Evolutionary conservation across 2,329 filamentous ascomycete species (phyloP).

Genomic region (Neonectria magnoliae): DNA sequence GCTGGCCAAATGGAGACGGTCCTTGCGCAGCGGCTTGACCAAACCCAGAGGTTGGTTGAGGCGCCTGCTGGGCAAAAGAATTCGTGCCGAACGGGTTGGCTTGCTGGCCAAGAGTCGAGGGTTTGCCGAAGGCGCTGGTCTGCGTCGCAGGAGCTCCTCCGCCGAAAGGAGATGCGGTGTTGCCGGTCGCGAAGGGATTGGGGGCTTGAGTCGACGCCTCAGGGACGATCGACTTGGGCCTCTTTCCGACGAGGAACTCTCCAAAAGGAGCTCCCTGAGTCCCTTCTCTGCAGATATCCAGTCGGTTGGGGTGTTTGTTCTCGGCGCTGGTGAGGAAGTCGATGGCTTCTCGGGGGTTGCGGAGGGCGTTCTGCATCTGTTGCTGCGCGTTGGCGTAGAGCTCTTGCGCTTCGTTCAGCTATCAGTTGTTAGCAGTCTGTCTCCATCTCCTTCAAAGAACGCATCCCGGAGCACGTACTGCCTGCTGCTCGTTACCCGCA

Average conservation of each 20-base stretch:
- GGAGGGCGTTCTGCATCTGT: conserved; percentile 77
- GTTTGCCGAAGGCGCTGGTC: conserved; percentile 45
- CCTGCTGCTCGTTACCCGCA: conserved; percentile 66
- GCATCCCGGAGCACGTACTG: conserved; percentile 51
- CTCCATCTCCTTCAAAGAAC: background rate
- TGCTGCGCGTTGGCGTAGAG: conserved; percentile 72
- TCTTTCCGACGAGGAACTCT: conserved; percentile 55
- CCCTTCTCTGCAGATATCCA: conserved; percentile 67
- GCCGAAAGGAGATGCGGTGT: conserved; percentile 45
- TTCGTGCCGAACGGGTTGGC: conserved; percentile 43
- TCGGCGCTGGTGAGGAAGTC: conserved; percentile 73
- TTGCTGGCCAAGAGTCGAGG: conserved; percentile 56
- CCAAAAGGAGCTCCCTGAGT: conserved; percentile 56
- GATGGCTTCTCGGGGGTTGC: conserved; percentile 76
- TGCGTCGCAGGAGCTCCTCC: conserved; percentile 39
- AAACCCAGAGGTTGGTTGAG: conserved; percentile 50
- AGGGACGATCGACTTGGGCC: conserved; percentile 39
- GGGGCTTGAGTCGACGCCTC: conserved; percentile 41
- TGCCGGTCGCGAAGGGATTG: conserved; percentile 55
- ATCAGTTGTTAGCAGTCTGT: conserved; percentile 27
- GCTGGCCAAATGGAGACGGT: conserved; percentile 43
- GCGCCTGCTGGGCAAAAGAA: conserved; percentile 55
- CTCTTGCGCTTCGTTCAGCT: conserved; percentile 69
- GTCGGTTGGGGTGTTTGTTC: conserved; percentile 79
- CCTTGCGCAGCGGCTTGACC: conserved; percentile 48